A percentile compares a stretch with the other conserved stretches of the same genome.
phyloP scores from a whole-genome alignment of 176 grass and related monocot species.

The Lolium perenne region DNA sequence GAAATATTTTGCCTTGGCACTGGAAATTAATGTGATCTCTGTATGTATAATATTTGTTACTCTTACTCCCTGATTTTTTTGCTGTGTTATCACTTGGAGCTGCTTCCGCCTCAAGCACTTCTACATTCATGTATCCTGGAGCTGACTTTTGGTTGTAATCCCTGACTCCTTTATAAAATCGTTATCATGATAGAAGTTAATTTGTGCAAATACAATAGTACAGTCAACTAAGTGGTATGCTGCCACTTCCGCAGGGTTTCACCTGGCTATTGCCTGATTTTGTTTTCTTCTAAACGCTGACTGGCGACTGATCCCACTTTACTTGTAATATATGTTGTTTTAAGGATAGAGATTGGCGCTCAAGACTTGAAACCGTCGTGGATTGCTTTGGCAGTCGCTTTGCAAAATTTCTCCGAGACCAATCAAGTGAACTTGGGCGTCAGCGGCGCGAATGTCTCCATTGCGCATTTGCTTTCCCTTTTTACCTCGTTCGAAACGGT shows the following conservation, averaged over 20 bases:
- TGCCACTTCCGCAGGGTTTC: neutral
- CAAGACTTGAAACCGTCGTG: neutral
- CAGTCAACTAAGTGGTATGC: neutral
- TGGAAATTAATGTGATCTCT: conserved; percentile 23
- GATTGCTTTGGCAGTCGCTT: neutral
- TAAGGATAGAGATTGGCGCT: neutral
- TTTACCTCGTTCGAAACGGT: conserved; percentile 1
- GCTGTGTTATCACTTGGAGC: neutral
- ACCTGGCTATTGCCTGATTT: neutral
- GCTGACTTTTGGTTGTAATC: neutral
- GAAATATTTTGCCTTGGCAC: conserved; percentile 23
- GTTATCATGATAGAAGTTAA: neutral
- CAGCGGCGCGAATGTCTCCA: neutral
- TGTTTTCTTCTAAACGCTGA: neutral
- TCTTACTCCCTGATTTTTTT: neutral
- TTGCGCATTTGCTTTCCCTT: neutral
- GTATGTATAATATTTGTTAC: conserved; percentile 39
- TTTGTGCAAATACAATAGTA: neutral
- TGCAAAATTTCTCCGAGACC: conserved; percentile 1
- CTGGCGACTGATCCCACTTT: neutral
- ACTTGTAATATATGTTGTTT: neutral
- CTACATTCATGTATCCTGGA: neutral
- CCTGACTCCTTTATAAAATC: neutral
- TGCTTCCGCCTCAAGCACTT: neutral
- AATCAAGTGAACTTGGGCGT: conserved; percentile 4